Conservation (phyloP, 2,329 filamentous ascomycete species). For the Claviceps sp. region DNA sequence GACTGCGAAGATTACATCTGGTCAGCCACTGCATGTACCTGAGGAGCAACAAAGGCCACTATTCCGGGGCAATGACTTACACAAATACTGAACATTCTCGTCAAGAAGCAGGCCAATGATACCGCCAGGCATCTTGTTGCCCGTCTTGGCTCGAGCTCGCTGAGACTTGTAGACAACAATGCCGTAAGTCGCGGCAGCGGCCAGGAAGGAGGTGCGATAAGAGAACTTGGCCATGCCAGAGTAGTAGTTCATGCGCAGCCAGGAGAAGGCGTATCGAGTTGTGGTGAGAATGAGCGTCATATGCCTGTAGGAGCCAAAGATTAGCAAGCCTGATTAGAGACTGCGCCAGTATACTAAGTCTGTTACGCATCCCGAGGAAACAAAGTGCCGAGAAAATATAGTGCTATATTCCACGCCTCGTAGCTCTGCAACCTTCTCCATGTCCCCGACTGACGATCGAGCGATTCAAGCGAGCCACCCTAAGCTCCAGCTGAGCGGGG, state of each 20-base stretch:
- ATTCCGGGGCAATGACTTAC: conserved; percentile 39
- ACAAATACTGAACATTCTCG: conserved; percentile 95
- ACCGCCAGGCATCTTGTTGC: conserved; percentile 46
- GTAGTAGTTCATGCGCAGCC: conserved; percentile 79
- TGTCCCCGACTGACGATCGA: background rate
- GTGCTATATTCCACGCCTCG: background rate
- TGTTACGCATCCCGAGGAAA: background rate
- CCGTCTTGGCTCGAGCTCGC: conserved; percentile 67
- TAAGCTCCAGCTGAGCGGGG: background rate
- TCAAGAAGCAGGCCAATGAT: conserved; percentile 59
- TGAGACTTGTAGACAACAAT: conserved; percentile 98
- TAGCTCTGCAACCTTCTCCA: background rate
- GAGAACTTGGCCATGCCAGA: conserved; percentile 64
- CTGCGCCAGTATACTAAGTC: background rate
- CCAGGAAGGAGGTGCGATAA: conserved; percentile 82
- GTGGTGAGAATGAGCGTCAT: conserved; percentile 74
- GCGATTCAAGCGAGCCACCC: background rate
- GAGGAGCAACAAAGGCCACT: background rate
- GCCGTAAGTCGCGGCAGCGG: conserved; percentile 84
- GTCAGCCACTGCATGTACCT: too few relatives aligned
- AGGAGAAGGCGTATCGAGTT: conserved; percentile 71
- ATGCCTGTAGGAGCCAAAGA: conserved; percentile 44
- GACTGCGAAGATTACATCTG: conserved; percentile 32
- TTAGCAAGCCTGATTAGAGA: conserved; percentile 3
- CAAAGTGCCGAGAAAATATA: background rate